Base-by-base conservation (phyloP, 306 rosid species). In the Citrullus mucosospermus region DNA sequence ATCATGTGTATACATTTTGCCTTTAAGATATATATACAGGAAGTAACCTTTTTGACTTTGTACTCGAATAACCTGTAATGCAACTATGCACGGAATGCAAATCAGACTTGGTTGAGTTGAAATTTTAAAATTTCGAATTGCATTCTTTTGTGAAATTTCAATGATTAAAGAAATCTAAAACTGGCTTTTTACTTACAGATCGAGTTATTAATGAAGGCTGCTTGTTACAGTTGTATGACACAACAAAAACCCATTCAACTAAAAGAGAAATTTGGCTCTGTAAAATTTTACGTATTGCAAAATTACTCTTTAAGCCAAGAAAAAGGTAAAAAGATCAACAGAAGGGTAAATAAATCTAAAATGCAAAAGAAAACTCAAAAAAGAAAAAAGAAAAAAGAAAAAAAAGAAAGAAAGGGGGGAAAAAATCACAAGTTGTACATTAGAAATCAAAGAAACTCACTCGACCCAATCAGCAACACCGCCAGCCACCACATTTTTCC, bases 401-500 rank as follows among this genome's bases (percentile, higher is more conserved):
- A 1, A 15, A 6, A 30, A 20, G 46, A 68, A 6, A 13, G 34
- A 66, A 18, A 68, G 78, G 57, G 20, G 20, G 8, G 7, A 61
- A 10, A 14, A 46, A 71, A 70, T 13, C 77, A 71, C 78, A 54
- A 77, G 79, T 81, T 80, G 88, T 83, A 85, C 91, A 90, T 69
- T 70, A 82, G 79, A 85, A 84, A 83, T 80, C 86, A 86, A 81
- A 75, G 65, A 75, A 75, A 75, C 78, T 75, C 65, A 75, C 43
- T 62, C 78, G n/a, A 72, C 59, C 77, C 58, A 34, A 55, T 55
- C 78, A 55, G 66, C 66, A 75, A 75, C 51, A 54, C 62, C 20
- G 79, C 88, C 89, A 88, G 85, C 96, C 89, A 89, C 87, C 88
- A 88, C 79, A 90, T 86, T 88, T 81, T 90, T 17, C 86, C 80